Conservation (phyloP, 306 rosid species). For the Cotoneaster glaucophyllus region DNA sequence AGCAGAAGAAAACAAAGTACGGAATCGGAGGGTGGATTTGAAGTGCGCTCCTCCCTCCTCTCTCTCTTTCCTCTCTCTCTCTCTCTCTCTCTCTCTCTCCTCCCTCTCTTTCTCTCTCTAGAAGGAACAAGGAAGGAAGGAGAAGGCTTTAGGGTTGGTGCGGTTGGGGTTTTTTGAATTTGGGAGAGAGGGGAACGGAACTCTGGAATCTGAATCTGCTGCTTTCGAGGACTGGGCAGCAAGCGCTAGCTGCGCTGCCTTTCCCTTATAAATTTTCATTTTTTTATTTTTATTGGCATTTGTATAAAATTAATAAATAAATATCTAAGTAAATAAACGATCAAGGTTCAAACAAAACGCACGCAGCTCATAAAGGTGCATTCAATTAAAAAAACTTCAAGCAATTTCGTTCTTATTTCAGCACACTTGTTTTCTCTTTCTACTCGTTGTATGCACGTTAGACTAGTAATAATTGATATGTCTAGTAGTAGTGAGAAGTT, state of each 20-base stretch:
- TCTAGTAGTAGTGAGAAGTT: too few species aligned
- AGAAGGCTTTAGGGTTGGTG: not conserved
- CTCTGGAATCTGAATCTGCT: not conserved
- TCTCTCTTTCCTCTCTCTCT: not conserved
- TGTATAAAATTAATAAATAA: too few species aligned
- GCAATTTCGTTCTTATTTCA: too few species aligned
- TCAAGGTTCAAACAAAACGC: too few species aligned
- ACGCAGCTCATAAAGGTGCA: too few species aligned
- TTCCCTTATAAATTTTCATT: not conserved
- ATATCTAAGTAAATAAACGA: too few species aligned
- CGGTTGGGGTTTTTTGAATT: conserved; percentile 3
- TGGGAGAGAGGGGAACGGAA: not conserved
- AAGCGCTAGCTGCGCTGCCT: not conserved
- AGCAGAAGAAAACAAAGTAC: not conserved
- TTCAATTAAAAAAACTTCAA: too few species aligned
- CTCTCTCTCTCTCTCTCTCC: not conserved
- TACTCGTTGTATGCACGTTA: too few species aligned
- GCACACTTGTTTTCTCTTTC: too few species aligned
- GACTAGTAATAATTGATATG: too few species aligned
- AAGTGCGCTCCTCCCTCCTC: not conserved
- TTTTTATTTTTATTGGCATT: not conserved
- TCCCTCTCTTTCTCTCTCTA: not conserved
- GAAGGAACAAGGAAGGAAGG: not conserved
- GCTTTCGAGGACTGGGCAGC: not conserved
- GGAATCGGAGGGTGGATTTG: not conserved